Base-by-base conservation (phyloP, 73 alveolate species). In the Paraurostyla sp. region DNA sequence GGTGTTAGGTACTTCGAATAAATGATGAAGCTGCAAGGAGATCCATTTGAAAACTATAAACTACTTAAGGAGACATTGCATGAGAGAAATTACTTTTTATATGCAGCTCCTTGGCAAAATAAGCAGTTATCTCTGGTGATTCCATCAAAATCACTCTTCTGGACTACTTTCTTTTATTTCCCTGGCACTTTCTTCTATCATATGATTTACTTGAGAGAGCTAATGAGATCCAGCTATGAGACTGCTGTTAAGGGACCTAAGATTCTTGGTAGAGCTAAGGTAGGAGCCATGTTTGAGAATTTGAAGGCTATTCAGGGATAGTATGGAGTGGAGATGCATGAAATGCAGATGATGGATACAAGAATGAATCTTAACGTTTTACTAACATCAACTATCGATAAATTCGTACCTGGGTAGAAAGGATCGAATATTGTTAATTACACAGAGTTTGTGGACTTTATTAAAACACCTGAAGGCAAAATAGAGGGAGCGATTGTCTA, bases 1-100 rank as follows among this genome's bases (percentile, higher is more conserved):
- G 99, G 99, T 40, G 92, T 96, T 48, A 92, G 99, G 78, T 96
- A 96, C 88, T 78, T 96, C 38, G 93, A 96, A 78, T 62, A 87
- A 59, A 87, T 76, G 80, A 43, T 95, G 80, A 65, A 59, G 25
- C 51, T 80, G n/a, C 85, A 87, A 33, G 96, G 94, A 20, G 90
- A 94, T 76, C 86, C 93, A 46, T 30, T 63, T 25, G 98, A 86
- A 80, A 93, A 96, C 76, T 87, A 41, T 52, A 68, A 58, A 7
- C 81, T 95, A 41, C 96, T 96, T 30, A 88, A 83, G 32, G 99
- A 96, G 59, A 95, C 98, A 15, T 83, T 96, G 36, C 83, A 63
- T 35, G 99, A 96, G 60, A 92, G 99, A 76, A 85, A 92, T 63
- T 85, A 80, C 92, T 85, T 96, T 83, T 50, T 96, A 33, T 84